Evolutionary conservation across 2,329 filamentous ascomycete species (phyloP), one percentile per base, ranked within the genome.

Genomic region (Penicillium sp.): DNA sequence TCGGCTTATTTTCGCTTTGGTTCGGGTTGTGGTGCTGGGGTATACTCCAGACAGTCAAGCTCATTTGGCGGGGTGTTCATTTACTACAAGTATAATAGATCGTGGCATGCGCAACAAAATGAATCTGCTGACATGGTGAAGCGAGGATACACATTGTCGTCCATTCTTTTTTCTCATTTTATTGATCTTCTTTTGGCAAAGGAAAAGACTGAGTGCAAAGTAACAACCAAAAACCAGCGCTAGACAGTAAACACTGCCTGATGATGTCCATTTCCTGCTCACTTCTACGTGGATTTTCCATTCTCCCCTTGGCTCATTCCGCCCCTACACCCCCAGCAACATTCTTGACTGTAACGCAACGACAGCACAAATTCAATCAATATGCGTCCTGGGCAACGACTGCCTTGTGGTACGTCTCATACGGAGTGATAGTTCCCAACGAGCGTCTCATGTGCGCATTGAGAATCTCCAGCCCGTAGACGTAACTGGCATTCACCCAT

Each of bases 401-500:
- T 6, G 87, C 88, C 69, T 81, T 84, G 64, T 82, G 78, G 68
- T 91, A 94, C 1, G 83, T 87, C 40, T 93, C 85, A 67, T 87
- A 97, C 2, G 87, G 84, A 4, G 90, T 96, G 59, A 95, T 77
- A 6, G 89, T 87, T 49, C 90, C 91, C 34, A 98, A 76, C 1
- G 91, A 88, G 61, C 90, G 85, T 67, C 84, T 83, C 82, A 93
- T 90, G 70, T 95, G 88, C 29, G 87, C 85, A 61, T 87, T 90
- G 53, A 95, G 78, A 59, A 96, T 87, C 58, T 90, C 84, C 53
- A 97, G 77, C 35, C 91, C 93, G 64, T 94, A 94, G 50, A 97
- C 87, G 67, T 95, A 98, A 67, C 90, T 96, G 62, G 93, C 91
- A 66, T 98, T 98, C 63, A 97, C 93, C 93, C 93, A 98, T 45